These are phyloP conservation scores for Cystobasidium onofrii DNA, from an alignment of 768 basidiomycete species.

Conservation along the genomic window DNA sequence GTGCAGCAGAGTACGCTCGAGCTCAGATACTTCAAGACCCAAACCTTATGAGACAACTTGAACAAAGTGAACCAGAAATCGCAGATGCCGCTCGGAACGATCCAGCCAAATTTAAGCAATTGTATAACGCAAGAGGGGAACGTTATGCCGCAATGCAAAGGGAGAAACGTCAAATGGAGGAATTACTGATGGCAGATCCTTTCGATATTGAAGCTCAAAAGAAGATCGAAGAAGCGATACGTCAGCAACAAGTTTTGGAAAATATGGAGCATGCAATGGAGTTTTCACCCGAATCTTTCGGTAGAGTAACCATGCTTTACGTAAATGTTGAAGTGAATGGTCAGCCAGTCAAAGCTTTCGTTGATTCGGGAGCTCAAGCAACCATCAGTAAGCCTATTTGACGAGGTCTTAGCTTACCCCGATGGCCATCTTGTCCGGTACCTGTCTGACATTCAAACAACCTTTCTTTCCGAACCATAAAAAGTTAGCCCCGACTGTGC, in stretches of 20 bases:
- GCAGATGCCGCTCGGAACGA: slow-evolving; percentile 62
- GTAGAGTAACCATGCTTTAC: slow-evolving; percentile 91
- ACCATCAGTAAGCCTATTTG: slow-evolving; percentile 69
- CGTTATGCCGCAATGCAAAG: slow-evolving; percentile 48
- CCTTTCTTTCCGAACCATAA: slow-evolving; percentile 2
- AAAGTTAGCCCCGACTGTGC: slow-evolving; percentile 86
- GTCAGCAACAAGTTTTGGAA: slow-evolving; percentile 77
- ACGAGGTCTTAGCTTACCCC: not conserved
- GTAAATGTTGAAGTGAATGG: slow-evolving; percentile 89
- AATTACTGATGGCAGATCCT: slow-evolving; percentile 74
- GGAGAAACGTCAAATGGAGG: slow-evolving; percentile 54
- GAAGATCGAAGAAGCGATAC: slow-evolving; percentile 86
- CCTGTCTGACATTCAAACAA: slow-evolving; percentile 20
- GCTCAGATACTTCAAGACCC: slow-evolving; percentile 80
- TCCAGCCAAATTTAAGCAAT: slow-evolving; percentile 65
- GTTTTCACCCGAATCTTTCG: slow-evolving; percentile 73
- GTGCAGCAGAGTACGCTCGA: slow-evolving; percentile 83
- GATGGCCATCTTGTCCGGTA: not conserved
- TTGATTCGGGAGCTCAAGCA: slow-evolving; percentile 92
- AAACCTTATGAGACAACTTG: slow-evolving; percentile 63
- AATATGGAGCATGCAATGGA: slow-evolving; percentile 80
- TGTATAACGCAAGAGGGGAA: slow-evolving; percentile 46
- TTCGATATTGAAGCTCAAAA: slow-evolving; percentile 85
- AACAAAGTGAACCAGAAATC: slow-evolving; percentile 72
- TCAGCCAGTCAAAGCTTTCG: slow-evolving; percentile 83